Percentiles rank a stretch among this genome's conserved stretches.
These are phyloP conservation scores for Inosperma sp. DNA, from an alignment of 768 basidiomycete genomes.

Conservation along the genomic window DNA sequence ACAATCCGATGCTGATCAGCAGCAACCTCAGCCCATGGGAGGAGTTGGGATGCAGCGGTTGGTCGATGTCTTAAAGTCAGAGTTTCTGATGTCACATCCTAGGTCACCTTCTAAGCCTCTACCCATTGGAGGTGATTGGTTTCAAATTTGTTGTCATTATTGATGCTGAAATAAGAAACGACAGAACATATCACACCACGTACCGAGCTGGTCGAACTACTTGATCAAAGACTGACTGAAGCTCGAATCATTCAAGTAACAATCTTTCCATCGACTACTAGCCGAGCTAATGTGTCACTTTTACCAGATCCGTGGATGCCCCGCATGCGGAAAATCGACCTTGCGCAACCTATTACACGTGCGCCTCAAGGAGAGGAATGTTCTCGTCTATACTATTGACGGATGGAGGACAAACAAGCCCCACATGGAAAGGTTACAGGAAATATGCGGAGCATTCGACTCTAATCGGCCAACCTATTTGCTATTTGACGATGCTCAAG, in stretches of 20 bases:
- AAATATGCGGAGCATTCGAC: constrained; percentile 1
- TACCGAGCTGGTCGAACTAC: constrained; percentile 1
- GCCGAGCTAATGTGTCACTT: not conserved
- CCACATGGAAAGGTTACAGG: not conserved
- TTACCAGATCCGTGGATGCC: not conserved
- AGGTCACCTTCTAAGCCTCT: constrained; percentile 1
- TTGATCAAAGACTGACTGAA: constrained; percentile 1
- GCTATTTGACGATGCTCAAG: constrained; percentile 7
- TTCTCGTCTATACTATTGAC: not conserved
- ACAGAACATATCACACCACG: constrained; percentile 3
- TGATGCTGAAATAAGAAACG: not conserved
- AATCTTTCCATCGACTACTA: not conserved
- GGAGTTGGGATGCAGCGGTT: no score
- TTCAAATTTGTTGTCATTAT: not conserved
- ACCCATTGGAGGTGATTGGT: not conserved
- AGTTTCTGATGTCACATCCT: no score
- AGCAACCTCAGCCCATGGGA: no score
- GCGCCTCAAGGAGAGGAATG: not conserved
- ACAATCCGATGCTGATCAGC: no score
- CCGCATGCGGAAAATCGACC: constrained; percentile 2
- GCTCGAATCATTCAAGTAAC: not conserved
- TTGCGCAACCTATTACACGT: constrained; percentile 3
- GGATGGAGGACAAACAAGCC: not conserved
- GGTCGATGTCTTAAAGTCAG: no score
- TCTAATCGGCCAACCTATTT: not conserved